A percentile compares a stretch with the other conserved stretches of the same genome.
Conservation (phyloP, 176 grass and related monocot species). For the Pharus latifolius region DNA sequence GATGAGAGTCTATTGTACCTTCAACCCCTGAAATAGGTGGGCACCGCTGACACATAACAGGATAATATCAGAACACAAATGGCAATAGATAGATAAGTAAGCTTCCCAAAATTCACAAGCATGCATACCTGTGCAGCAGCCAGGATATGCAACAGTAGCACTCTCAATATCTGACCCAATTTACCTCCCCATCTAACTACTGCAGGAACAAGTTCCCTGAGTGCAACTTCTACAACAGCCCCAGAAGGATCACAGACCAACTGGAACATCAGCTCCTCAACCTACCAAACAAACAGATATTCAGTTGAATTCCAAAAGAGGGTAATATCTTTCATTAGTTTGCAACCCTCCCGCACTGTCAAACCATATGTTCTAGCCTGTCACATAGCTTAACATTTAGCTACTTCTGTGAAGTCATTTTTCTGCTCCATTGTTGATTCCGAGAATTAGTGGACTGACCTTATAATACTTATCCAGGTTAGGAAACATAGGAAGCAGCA, state of each 20-base stretch:
- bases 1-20: slow-evolving; percentile 83
- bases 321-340: slow-evolving; percentile 16
- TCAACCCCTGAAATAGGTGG: slow-evolving; percentile 89
- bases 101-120: slow-evolving; percentile 6
- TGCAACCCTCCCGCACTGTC: neutral
- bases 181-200: slow-evolving; percentile 86
- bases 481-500: slow-evolving; percentile 90
- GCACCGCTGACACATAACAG: slow-evolving; percentile 58
- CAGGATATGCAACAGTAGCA: slow-evolving; percentile 70
- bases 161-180: slow-evolving; percentile 84
- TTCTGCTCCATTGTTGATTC: slow-evolving; percentile 33
- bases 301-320: slow-evolving; percentile 18
- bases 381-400: slow-evolving; percentile 32
- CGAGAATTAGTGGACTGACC: slow-evolving; percentile 57
- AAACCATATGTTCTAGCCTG: slow-evolving; percentile 11
- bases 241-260: slow-evolving; percentile 87
- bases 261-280: slow-evolving; percentile 96
- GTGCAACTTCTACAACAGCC: slow-evolving; percentile 67
- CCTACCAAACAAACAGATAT: slow-evolving; percentile 43
- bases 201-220: slow-evolving; percentile 83
- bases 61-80: slow-evolving; percentile 16
- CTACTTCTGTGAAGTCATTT: slow-evolving; percentile 37
- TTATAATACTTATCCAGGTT: slow-evolving; percentile 91
- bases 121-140: slow-evolving; percentile 73
- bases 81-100: slow-evolving; percentile 2